These are phyloP conservation scores for Camellia lanceoleosa DNA, from an alignment of 148 eudicot genomes.

Conservation along the genomic window DNA sequence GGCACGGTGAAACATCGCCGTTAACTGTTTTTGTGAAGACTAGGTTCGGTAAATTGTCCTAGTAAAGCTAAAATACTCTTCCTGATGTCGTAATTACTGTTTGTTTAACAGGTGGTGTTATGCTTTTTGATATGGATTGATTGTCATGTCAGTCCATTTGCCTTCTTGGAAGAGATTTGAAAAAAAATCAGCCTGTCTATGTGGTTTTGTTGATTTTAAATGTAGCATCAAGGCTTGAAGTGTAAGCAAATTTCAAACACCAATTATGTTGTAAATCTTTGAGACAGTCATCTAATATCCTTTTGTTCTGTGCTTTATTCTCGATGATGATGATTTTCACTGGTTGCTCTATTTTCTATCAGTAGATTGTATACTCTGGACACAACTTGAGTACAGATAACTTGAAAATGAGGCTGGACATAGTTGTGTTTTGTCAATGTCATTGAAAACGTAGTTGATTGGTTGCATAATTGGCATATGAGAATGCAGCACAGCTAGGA, in stretches of 20 bases:
- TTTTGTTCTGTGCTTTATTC: neutral
- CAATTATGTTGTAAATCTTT: neutral
- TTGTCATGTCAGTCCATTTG: neutral
- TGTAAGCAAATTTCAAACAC: neutral
- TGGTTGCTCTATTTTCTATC: too few relatives aligned
- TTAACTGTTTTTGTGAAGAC: neutral
- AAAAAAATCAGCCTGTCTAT: neutral
- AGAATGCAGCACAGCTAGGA: neutral
- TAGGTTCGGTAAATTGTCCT: neutral
- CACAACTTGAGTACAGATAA: neutral
- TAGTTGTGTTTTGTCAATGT: neutral
- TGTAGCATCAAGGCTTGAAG: neutral
- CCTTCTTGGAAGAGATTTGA: neutral
- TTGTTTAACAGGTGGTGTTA: neutral
- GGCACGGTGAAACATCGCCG: neutral
- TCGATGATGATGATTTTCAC: neutral
- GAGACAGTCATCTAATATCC: neutral
- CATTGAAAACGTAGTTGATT: neutral
- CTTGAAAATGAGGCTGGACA: neutral
- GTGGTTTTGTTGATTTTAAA: neutral
- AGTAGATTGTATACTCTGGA: neutral
- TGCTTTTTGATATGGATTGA: neutral
- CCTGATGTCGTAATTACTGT: neutral
- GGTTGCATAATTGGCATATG: neutral
- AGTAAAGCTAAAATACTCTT: slow-evolving; percentile 8